phyloP scores from a whole-genome alignment of 805 yeast species.

The Wickerhamomyces xylosicus region DNA sequence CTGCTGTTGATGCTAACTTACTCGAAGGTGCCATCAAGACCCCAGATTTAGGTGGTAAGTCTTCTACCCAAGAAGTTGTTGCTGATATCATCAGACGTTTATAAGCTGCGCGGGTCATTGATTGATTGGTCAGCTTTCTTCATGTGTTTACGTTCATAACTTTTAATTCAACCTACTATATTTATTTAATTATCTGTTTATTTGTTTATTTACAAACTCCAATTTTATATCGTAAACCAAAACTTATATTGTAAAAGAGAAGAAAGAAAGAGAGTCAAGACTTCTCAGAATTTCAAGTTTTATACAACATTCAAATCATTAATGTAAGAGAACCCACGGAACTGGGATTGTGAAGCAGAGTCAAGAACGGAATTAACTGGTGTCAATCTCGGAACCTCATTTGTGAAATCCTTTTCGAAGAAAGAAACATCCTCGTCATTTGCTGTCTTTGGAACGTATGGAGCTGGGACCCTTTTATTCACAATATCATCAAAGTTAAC shows the following conservation, averaged over 20 bases:
- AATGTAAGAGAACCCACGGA: conserved; percentile 91
- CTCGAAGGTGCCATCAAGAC: conserved; percentile 66
- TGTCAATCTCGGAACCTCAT: conserved; percentile 88
- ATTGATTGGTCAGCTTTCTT: no score
- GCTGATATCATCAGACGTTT: conserved; percentile 55
- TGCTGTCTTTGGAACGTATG: conserved; percentile 78
- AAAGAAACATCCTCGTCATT: conserved; percentile 87
- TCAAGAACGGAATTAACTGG: conserved; percentile 87
- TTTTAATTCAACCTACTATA: no score
- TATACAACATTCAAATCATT: conserved; percentile 30
- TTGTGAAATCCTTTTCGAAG: conserved; percentile 91
- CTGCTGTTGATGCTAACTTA: conserved; percentile 91
- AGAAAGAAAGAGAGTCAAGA: no score
- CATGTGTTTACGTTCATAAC: no score
- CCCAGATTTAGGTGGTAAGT: conserved; percentile 91
- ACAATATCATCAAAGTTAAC: conserved; percentile 84
- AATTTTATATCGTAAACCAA: no score
- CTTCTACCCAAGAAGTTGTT: conserved; percentile 79
- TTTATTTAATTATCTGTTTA: conserved; percentile 2
- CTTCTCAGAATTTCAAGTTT: neutral
- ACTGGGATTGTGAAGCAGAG: conserved; percentile 87
- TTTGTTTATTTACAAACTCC: no score
- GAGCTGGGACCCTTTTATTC: conserved; percentile 66
- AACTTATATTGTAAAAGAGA: no score
- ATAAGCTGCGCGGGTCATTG: conserved; percentile 5